A percentile compares a stretch with the other conserved stretches of the same genome.
Evolutionary conservation across 805 yeast species (phyloP).

Genomic region (Pichia exigua): DNA sequence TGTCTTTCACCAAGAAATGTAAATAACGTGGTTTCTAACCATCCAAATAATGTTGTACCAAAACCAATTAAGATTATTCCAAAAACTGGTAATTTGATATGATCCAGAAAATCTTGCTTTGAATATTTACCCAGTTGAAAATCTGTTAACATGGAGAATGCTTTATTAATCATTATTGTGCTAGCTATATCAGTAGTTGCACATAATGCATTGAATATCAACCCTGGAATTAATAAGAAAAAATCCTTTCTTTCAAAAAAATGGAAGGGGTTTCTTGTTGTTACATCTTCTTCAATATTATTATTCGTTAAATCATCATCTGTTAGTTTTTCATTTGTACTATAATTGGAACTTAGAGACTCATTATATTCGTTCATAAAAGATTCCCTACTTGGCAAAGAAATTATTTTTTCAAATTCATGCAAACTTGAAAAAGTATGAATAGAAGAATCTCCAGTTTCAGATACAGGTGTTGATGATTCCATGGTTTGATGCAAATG

Average conservation of each 20-base stretch:
- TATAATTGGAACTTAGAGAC: not conserved
- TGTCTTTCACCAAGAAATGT: constrained; percentile 66
- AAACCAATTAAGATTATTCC: constrained; percentile 39
- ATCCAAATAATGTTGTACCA: constrained; percentile 35
- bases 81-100: constrained; percentile 31
- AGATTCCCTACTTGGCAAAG: not conserved
- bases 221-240: constrained; percentile 14
- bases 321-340: not conserved
- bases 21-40: constrained; percentile 57
- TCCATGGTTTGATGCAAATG: not conserved
- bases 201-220: constrained; percentile 33
- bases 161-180: constrained; percentile 58
- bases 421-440: not conserved
- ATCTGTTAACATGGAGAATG: constrained; percentile 41
- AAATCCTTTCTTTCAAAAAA: constrained; percentile 23
- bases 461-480: not conserved
- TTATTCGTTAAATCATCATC: not conserved
- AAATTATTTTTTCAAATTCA: not conserved
- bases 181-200: constrained; percentile 54
- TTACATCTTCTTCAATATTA: not conserved
- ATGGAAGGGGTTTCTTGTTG: constrained; percentile 16
- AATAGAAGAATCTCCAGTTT: not conserved
- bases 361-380: not conserved
- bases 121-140: constrained; percentile 28
- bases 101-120: constrained; percentile 25